Conservation (phyloP, 768 basidiomycete genomes). For the Lactifluus piperatus region DNA sequence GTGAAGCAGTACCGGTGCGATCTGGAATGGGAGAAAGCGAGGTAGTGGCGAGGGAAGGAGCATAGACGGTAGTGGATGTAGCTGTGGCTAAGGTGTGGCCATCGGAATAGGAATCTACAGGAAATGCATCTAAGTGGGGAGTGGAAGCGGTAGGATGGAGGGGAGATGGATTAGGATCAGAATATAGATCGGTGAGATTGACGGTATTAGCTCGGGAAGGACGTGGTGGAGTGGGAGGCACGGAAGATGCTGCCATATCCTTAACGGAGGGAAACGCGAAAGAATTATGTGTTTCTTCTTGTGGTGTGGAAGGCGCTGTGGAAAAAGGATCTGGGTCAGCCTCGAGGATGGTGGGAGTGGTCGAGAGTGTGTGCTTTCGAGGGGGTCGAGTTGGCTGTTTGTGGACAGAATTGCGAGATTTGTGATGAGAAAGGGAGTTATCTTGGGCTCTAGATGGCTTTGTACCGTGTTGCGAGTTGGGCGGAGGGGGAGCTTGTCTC, state of each 20-base stretch:
- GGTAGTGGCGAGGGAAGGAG: constrained; percentile 5
- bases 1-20: constrained; percentile 25
- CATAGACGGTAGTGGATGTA: neutral
- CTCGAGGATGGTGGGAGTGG: constrained; percentile 36
- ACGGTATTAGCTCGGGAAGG: constrained; percentile 83
- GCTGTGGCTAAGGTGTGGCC: neutral
- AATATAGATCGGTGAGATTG: constrained; percentile 67
- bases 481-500: constrained; percentile 39
- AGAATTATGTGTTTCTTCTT: constrained; percentile 11
- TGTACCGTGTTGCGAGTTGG: constrained; percentile 22
- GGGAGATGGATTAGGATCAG: constrained; percentile 33
- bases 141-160: constrained; percentile 33
- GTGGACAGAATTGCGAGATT: constrained; percentile 25
- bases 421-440: constrained; percentile 23
- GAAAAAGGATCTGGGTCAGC: constrained; percentile 23
- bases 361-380: constrained; percentile 25
- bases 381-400: constrained; percentile 30
- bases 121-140: constrained; percentile 34
- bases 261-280: constrained; percentile 25
- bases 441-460: constrained; percentile 18
- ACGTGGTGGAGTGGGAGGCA: constrained; percentile 57
- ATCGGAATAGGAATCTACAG: constrained; percentile 3
- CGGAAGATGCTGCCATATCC: constrained; percentile 25
- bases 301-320: constrained; percentile 28
- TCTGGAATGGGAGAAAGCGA: constrained; percentile 13